Percentiles rank a stretch among this genome's conserved stretches.
Conservation (phyloP, 2,329 filamentous ascomycete species). For the Calonectria hongkongensis region DNA sequence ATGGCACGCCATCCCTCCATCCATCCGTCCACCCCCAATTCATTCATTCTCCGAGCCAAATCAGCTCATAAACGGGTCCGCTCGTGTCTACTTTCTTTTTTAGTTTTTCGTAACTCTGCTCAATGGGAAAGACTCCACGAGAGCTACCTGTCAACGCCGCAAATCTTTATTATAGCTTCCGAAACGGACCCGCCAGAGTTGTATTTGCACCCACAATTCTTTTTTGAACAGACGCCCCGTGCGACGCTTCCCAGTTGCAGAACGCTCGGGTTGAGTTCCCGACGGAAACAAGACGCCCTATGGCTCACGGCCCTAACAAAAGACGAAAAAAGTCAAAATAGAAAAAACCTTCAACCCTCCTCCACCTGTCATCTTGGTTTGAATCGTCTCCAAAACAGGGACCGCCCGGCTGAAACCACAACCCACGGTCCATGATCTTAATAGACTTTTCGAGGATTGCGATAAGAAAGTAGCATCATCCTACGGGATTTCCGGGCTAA, state of each 20-base stretch:
- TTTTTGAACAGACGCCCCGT: not conserved
- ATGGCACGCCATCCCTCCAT: too few species aligned
- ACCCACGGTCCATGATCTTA: not conserved
- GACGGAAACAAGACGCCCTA: not conserved
- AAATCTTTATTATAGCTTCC: conserved; percentile 12
- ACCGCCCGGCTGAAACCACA: conserved; percentile 9
- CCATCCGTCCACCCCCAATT: not conserved
- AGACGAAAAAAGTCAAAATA: not conserved
- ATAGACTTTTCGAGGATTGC: conserved; percentile 5
- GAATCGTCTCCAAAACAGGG: not conserved
- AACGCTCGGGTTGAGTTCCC: not conserved
- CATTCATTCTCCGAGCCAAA: not conserved
- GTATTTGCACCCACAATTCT: not conserved
- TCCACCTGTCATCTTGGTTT: not conserved
- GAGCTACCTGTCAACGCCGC: conserved; percentile 1
- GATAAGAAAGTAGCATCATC: conserved; percentile 1
- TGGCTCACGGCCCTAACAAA: not conserved
- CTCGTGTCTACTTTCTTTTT: conserved; percentile 13
- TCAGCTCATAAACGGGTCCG: conserved; percentile 14
- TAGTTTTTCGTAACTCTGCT: not conserved
- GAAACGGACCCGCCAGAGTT: conserved; percentile 23
- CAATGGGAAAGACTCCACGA: conserved; percentile 13
- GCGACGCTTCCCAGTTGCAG: not conserved
- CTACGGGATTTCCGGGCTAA: conserved; percentile 8
- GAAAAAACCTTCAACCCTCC: not conserved